These are phyloP conservation scores for Talaromyces borbonicus DNA, from an alignment of 495 filamentous ascomycete species.

Conservation along the genomic window DNA sequence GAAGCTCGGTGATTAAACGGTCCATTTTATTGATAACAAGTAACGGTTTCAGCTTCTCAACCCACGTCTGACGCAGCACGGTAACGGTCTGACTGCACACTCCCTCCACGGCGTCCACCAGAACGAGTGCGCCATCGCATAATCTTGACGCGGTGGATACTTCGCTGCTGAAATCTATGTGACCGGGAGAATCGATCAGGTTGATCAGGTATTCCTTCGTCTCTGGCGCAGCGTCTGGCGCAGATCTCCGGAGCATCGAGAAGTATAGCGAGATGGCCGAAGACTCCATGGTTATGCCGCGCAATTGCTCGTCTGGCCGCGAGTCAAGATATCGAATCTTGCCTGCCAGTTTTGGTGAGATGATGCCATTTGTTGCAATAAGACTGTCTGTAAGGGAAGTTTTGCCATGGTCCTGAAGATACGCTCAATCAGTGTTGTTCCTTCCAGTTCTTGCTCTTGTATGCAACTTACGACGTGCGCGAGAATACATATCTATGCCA, in stretches of 20 bases:
- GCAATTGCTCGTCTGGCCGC: constrained; percentile 89
- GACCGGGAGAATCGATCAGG: constrained; percentile 93
- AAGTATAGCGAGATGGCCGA: constrained; percentile 97
- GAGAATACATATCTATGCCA: constrained; percentile 96
- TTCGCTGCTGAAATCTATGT: constrained; percentile 98
- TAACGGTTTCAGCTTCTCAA: constrained; percentile 88
- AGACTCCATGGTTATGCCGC: constrained; percentile 99
- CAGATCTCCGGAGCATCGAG: constrained; percentile 66
- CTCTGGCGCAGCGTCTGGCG: constrained; percentile 57
- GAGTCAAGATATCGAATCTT: constrained; percentile 98
- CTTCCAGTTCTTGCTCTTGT: neutral
- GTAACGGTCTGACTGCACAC: constrained; percentile 98
- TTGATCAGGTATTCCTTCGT: constrained; percentile 92
- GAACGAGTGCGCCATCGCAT: constrained; percentile 87
- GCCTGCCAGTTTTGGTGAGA: constrained; percentile 91
- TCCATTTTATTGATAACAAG: constrained; percentile 99
- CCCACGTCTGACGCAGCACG: constrained; percentile 90
- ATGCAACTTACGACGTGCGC: constrained; percentile 74
- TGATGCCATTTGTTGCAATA: constrained; percentile 98
- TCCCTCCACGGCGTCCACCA: constrained; percentile 97
- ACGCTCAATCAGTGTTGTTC: too few species aligned
- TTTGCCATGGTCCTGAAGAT: constrained; percentile 95
- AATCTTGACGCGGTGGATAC: constrained; percentile 92
- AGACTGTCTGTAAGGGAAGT: constrained; percentile 95
- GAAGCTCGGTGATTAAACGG: constrained; percentile 81